A percentile compares a stretch with the other conserved stretches of the same genome.
Conservation (phyloP, 2,329 filamentous ascomycete genomes). For the Sclerotinia trifoliorum region DNA sequence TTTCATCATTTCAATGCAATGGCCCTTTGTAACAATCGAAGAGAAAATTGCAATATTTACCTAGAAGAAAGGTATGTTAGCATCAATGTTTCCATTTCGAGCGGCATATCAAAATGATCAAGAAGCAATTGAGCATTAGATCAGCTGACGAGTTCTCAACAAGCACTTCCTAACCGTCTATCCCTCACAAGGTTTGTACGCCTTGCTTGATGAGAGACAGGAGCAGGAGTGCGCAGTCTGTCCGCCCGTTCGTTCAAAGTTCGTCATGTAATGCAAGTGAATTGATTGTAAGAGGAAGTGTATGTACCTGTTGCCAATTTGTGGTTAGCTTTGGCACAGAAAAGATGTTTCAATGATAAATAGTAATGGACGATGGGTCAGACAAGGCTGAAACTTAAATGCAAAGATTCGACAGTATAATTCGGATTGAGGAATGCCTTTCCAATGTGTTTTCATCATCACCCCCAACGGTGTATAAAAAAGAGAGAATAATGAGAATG, state of each 20-base stretch:
- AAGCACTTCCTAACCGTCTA: slow-evolving; percentile 41
- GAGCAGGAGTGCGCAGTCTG: slow-evolving; percentile 43
- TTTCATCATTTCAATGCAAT: slow-evolving; percentile 43
- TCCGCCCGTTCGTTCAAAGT: slow-evolving; percentile 49
- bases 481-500: slow-evolving; percentile 22
- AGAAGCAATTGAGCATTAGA: slow-evolving; percentile 33
- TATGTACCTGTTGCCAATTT: slow-evolving; percentile 38
- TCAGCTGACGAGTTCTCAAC: slow-evolving; percentile 49
- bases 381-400: slow-evolving; percentile 48
- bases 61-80: slow-evolving; percentile 29
- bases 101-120: slow-evolving; percentile 23
- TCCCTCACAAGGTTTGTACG: slow-evolving; percentile 44
- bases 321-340: slow-evolving; percentile 21
- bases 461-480: slow-evolving; percentile 31
- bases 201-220: slow-evolving; percentile 41
- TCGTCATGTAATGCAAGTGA: slow-evolving; percentile 42
- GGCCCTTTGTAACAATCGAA: slow-evolving; percentile 24
- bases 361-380: slow-evolving; percentile 38
- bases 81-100: slow-evolving; percentile 19
- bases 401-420: slow-evolving; percentile 43
- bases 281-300: slow-evolving; percentile 11
- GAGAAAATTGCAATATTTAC: slow-evolving; percentile 26
- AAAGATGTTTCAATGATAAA: not conserved
- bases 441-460: slow-evolving; percentile 41
- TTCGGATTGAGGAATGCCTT: slow-evolving; percentile 43